Conservation (phyloP, 2,329 filamentous ascomycete genomes). For the Fusarium sacchari region DNA sequence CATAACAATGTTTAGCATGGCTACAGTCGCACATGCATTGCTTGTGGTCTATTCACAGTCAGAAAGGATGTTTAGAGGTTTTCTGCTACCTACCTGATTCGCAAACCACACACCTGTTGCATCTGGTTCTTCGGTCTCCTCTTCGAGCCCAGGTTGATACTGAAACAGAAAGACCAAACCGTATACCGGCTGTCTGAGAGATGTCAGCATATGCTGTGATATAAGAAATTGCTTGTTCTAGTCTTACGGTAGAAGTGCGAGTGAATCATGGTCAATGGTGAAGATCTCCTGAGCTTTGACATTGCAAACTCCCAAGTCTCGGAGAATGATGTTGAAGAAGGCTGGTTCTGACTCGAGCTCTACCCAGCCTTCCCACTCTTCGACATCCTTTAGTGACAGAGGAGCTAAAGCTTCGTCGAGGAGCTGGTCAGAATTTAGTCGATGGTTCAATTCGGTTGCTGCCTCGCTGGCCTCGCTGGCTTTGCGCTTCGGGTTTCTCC, state of each 20-base stretch:
- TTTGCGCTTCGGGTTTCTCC: slow-evolving; percentile 58
- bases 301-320: slow-evolving; percentile 78
- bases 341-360: slow-evolving; percentile 92
- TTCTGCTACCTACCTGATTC: slow-evolving; percentile 73
- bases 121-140: slow-evolving; percentile 64
- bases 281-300: slow-evolving; percentile 82
- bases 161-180: slow-evolving; percentile 92
- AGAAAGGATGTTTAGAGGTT: background rate
- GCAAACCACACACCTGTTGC: slow-evolving; percentile 85
- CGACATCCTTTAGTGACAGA: slow-evolving; percentile 62
- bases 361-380: slow-evolving; percentile 76
- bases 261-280: slow-evolving; percentile 72
- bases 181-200: slow-evolving; percentile 74
- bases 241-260: slow-evolving; percentile 70
- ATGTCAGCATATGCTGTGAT: slow-evolving; percentile 11
- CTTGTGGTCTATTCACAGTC: slow-evolving; percentile 68
- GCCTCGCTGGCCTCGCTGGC: slow-evolving; percentile 53
- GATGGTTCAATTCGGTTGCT: slow-evolving; percentile 41
- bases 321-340: slow-evolving; percentile 87
- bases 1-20: slow-evolving; percentile 92
- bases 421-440: slow-evolving; percentile 52
- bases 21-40: slow-evolving; percentile 92
- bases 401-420: slow-evolving; percentile 59
- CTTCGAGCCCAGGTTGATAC: slow-evolving; percentile 65
- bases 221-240: background rate